A percentile compares a stretch with the other conserved stretches of the same genome.
Conservation (phyloP, 495 filamentous ascomycete species). For the Aspergillus wentii region DNA sequence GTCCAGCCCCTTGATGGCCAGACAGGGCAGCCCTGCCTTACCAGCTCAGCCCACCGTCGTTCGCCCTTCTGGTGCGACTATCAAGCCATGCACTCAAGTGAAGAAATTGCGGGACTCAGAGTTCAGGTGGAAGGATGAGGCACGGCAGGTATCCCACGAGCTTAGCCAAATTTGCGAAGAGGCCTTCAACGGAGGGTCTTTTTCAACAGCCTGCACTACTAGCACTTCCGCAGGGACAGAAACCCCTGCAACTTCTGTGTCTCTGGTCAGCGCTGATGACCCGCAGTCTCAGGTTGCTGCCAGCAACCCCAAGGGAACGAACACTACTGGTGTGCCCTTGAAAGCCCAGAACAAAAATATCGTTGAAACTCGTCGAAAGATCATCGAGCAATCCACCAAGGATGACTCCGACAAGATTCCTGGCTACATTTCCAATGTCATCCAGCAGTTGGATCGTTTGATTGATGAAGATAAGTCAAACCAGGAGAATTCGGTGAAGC, state of each 20-base stretch:
- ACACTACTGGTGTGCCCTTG: conserved; percentile 45
- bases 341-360: too few species aligned
- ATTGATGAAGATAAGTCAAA: conserved; percentile 42
- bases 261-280: conserved; percentile 25
- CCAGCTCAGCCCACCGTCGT: conserved; percentile 38
- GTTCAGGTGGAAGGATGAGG: conserved; percentile 55
- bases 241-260: conserved; percentile 51
- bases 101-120: conserved; percentile 39
- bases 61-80: conserved; percentile 21
- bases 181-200: conserved; percentile 72
- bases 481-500: conserved; percentile 8
- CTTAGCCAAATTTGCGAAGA: conserved; percentile 68
- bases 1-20: conserved; percentile 11
- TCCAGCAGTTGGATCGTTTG: conserved; percentile 57
- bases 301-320: conserved; percentile 14
- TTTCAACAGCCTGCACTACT: conserved; percentile 43
- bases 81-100: conserved; percentile 21
- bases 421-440: conserved; percentile 51
- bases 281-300: conserved; percentile 15
- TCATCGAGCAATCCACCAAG: conserved; percentile 42
- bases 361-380: conserved; percentile 53
- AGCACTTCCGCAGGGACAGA: conserved; percentile 39
- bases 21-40: conserved; percentile 30
- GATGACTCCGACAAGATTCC: conserved; percentile 34
- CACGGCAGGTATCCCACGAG: conserved; percentile 61